Evolutionary conservation across 1,139 yeast species (phyloP).

Genomic region (Geotrichum candidum): DNA sequence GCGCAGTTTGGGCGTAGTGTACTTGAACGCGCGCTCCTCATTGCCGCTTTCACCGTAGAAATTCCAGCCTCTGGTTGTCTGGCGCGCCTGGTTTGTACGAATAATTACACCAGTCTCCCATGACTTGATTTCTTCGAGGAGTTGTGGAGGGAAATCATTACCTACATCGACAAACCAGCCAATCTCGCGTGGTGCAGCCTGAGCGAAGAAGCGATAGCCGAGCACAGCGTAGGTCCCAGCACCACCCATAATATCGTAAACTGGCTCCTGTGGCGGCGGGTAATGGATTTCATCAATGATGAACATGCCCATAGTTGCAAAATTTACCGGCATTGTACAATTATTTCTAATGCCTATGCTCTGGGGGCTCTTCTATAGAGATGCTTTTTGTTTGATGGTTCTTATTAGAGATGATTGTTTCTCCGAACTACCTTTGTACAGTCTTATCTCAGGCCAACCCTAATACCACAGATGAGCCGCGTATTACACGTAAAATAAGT

Average conservation of each 20-base stretch:
- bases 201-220: slow-evolving; percentile 60
- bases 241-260: slow-evolving; percentile 69
- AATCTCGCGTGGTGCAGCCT: slow-evolving; percentile 37
- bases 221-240: slow-evolving; percentile 80
- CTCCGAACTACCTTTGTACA: neutral
- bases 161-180: slow-evolving; percentile 80
- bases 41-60: slow-evolving; percentile 50
- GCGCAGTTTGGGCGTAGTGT: slow-evolving; percentile 57
- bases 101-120: slow-evolving; percentile 63
- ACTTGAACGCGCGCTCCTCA: slow-evolving; percentile 50
- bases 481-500: neutral
- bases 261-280: slow-evolving; percentile 29
- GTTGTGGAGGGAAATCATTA: slow-evolving; percentile 56
- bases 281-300: slow-evolving; percentile 83
- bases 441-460: neutral
- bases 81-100: slow-evolving; percentile 46
- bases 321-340: neutral
- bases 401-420: no score
- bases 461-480: neutral
- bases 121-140: slow-evolving; percentile 42
- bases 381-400: neutral
- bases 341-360: slow-evolving; percentile 23
- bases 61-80: slow-evolving; percentile 80
- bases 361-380: neutral
- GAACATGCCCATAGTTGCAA: slow-evolving; percentile 78